Base-by-base conservation (phyloP, 2,329 filamentous ascomycete species). In the Calonectria montana region DNA sequence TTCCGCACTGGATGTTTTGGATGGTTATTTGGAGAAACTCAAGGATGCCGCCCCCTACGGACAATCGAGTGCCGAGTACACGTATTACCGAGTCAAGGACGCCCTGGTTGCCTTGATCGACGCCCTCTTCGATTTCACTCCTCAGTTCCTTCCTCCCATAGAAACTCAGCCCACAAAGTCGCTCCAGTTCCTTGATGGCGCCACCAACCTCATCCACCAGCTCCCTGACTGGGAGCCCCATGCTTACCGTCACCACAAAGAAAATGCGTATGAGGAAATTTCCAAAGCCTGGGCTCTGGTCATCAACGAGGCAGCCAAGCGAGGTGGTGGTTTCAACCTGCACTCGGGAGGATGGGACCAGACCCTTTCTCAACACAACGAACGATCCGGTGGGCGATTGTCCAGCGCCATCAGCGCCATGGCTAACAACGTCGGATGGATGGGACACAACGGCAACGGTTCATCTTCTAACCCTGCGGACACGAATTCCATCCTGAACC, bases 211-310 rank as follows among this genome's bases (percentile, higher is more conserved):
- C 69, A 94, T 98, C 69, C 96, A 99, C 83, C 89, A 92, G 45
- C 88, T 99, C 50, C 97, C 97, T 3, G 91, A 97, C 80, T 99
- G 96, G 95, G 94, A 97, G 77, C 94, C 92, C 53, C 94, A 93
- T 72, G 91, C 94, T 74, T 94, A 98, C 85, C 96, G 96, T 76
- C 90, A 98, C 78, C 94, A 97, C 86, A 98, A 98, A 84, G 93
- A 98, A 76, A 95, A 95, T 74, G 96, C 96, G 8, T 99, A 99
- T 81, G 96, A 99, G 79, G 97, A 98, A 81, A 96, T 99, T 74
- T 93, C 94, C 29, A 95, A 93, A 80, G 97, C 97, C 1, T 99
- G 97, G 97, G 92, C 94, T 18, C 84, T 97, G 76, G 96, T 98
- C 62, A 94, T 99, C 77, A 93, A 92, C 73, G 97, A 99, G 83